These are phyloP conservation scores for Excoecaria agallocha DNA, from an alignment of 345 rosid genomes.

Conservation along the genomic window DNA sequence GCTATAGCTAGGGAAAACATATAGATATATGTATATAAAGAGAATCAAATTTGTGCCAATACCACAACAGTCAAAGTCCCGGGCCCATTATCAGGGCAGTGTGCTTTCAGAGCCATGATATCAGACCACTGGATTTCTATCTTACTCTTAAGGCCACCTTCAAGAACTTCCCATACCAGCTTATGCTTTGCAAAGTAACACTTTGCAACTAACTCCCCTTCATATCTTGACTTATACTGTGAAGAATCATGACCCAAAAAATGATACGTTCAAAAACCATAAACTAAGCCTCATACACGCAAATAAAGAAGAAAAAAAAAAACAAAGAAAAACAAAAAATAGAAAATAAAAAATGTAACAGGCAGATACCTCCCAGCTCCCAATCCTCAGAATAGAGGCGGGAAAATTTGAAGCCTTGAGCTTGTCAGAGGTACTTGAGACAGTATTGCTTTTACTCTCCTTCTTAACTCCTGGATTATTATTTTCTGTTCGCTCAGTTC, in stretches of 20 bases:
- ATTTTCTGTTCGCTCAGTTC: slow-evolving; percentile 27
- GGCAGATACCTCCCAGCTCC: slow-evolving; percentile 80
- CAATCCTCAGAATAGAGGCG: slow-evolving; percentile 74
- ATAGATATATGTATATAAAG: not conserved
- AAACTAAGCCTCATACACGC: not conserved
- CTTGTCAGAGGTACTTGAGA: slow-evolving; percentile 51
- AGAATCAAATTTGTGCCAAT: slow-evolving; percentile 18
- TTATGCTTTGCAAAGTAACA: slow-evolving; percentile 99
- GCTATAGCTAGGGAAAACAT: not conserved
- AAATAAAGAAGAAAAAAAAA: not conserved
- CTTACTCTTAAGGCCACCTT: slow-evolving; percentile 95
- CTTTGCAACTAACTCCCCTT: slow-evolving; percentile 99
- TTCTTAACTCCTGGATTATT: slow-evolving; percentile 40
- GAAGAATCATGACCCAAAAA: slow-evolving; percentile 9
- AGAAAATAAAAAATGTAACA: not conserved
- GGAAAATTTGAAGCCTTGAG: slow-evolving; percentile 97
- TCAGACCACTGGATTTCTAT: slow-evolving; percentile 99
- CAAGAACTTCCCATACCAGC: slow-evolving; percentile 98
- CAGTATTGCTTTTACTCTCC: slow-evolving; percentile 40
- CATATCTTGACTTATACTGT: slow-evolving; percentile 92
- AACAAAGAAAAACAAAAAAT: not conserved
- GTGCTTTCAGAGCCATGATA: slow-evolving; percentile 85
- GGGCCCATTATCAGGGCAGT: slow-evolving; percentile 76
- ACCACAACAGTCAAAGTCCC: slow-evolving; percentile 94
- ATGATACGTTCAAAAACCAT: not conserved